These are phyloP conservation scores for Blastomyces silverae DNA, from an alignment of 2,329 filamentous ascomycete genomes.

Conservation along the genomic window DNA sequence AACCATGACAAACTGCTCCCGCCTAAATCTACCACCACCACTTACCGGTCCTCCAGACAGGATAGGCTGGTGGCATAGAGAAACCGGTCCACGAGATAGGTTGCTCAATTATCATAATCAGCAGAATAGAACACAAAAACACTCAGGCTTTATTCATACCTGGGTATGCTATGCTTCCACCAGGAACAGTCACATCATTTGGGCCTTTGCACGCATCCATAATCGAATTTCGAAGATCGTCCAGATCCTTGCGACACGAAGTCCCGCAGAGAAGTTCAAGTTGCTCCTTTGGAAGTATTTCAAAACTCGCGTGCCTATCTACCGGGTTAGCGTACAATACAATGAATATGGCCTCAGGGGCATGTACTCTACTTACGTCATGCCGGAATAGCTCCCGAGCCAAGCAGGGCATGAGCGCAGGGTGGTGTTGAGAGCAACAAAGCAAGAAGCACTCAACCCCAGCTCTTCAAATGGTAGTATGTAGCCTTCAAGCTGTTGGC, in stretches of 20 bases:
- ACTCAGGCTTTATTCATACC: background rate
- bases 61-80: constrained; percentile 9
- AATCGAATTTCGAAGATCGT: background rate
- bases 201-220: background rate
- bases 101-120: background rate
- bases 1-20: background rate
- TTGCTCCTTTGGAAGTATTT: background rate
- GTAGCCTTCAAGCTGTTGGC: constrained; percentile 5
- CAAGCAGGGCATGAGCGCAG: background rate
- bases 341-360: background rate
- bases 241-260: constrained; percentile 1
- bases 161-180: constrained; percentile 7
- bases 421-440: constrained; percentile 2
- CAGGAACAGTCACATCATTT: constrained; percentile 4
- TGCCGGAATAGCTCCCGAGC: background rate
- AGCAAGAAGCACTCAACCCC: constrained; percentile 2
- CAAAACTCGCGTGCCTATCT: constrained; percentile 3
- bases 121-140: background rate
- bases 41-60: background rate
- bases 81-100: constrained; percentile 2
- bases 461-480: background rate
- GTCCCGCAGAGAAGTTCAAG: background rate
- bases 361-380: background rate
- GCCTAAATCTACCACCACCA: background rate
- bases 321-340: background rate